Base-by-base conservation (phyloP, 129 eudicot species). In the Chrysanthemum seticuspe region DNA sequence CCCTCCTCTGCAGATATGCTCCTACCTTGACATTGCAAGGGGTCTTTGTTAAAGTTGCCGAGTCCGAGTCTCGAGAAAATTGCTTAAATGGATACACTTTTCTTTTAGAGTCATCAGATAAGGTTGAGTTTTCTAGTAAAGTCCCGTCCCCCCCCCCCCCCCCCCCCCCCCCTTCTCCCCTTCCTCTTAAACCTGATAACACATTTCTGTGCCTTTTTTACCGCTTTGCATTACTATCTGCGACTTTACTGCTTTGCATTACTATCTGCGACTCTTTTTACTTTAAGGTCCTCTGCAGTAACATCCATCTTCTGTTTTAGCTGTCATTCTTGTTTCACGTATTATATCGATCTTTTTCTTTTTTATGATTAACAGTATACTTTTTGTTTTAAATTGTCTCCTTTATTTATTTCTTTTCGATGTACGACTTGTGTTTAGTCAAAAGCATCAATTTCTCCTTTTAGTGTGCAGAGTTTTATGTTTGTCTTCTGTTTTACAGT, bases 51-150 rank as follows among this genome's bases (percentile, higher is more conserved):
- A 88, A 79, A 79, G 85, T 83, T 75, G 71, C 83, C 54, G 97
- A 90, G 64, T 82, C 85, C 13, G 85, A 76, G 63, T 84, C 93
- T 79, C 92, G 96, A 65, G 91, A 90, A 80, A 84, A 79, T 71
- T 87, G 98, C 69, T 83, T 94, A 75, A 84, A 65, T 79, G 96
- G 88, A 82, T 84, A 90, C 85, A 84, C 87, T 71, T 87, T 94
- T 79, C 51, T 90, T 77, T 79, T 94, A 78, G 93, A 86, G 14
- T 79, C 92, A 25, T 59, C 81, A 49, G 79, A 77, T 36, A 89
- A 85, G 98, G 98, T 89, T 65, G 76, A 18, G 18, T 55, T 14
- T 72, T 25, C 47, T 6, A 19, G 58, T 48, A 48, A 45, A 48
- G 8, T 34, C n/a, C n/a, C n/a, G n/a, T n/a, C n/a, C n/a, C n/a